Evolutionary conservation across 108 stramenopile species (phyloP), one percentile per base, ranked within the genome.

Genomic region (Nitzschia palea): DNA sequence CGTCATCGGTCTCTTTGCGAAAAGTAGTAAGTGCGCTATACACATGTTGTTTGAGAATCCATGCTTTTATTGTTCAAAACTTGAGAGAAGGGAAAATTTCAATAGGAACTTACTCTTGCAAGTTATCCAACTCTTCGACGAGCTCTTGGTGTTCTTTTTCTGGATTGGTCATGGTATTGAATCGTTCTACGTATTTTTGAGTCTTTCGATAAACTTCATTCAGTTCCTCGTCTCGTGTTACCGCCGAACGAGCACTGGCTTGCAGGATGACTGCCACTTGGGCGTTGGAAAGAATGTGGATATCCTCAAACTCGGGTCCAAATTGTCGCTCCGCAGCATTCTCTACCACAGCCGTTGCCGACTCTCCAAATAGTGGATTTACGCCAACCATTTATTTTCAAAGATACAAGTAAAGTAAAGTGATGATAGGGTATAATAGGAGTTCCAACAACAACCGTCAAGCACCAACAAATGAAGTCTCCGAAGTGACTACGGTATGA

Each of bases 251-350:
- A 20, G 93, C 89, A 17, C 82, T 82, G 48, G 85, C 83, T 73
- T 94, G 87, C 4, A 94, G 68, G 50, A 90, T 89, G 37, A 94
- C 84, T 55, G 93, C 93, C 34, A 94, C 93, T 77, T 94, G 93
- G 15, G 89, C 93, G 53, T 94, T 94, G 33, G 81, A 83, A 31
- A 94, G 65, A 59, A 94, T 86, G 53, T 89, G 86, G 63, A 93
- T 88, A 75, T 90, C 87, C 32, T 86, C 79, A 64, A 94, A 94
- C 45, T 90, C 89, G 10, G 82, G 51, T 23, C 86, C 89, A 54
- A 94, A 90, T 53, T 84, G 75, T n/a, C 89, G 70, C 58, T 93
- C 89, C 29, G 89, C 89, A 18, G 87, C 87, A 68, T 93, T 88
- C 67, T 93, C 92, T 8, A 75, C 73, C 27, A 43, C 35, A 36